phyloP scores from a whole-genome alignment of 2,329 filamentous ascomycete species.

The Podosphaera aphanis region DNA sequence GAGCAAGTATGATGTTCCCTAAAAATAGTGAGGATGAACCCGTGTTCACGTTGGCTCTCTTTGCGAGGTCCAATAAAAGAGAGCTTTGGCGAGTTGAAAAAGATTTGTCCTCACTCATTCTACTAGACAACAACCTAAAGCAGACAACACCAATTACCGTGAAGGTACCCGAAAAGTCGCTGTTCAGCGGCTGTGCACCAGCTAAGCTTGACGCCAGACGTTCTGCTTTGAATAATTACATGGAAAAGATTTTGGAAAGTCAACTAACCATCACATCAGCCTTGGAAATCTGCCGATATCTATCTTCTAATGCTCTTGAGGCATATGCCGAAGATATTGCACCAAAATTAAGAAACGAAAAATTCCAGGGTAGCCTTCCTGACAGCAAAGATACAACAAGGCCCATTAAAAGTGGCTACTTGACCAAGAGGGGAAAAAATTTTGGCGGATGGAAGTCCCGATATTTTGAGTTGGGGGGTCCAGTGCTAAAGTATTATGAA shows the following conservation, averaged over 20 bases:
- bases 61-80: slow-evolving; percentile 47
- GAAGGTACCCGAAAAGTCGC: slow-evolving; percentile 56
- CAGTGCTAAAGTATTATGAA: slow-evolving; percentile 73
- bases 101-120: slow-evolving; percentile 56
- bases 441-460: slow-evolving; percentile 95
- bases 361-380: slow-evolving; percentile 18
- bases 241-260: slow-evolving; percentile 66
- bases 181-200: slow-evolving; percentile 83
- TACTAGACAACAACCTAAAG: slow-evolving; percentile 61
- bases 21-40: slow-evolving; percentile 74
- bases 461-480: slow-evolving; percentile 45
- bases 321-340: slow-evolving; percentile 35
- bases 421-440: slow-evolving; percentile 94
- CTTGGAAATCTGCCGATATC: slow-evolving; percentile 62
- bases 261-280: slow-evolving; percentile 57
- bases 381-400: slow-evolving; percentile 37
- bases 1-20: slow-evolving; percentile 59
- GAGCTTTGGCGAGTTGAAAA: slow-evolving; percentile 94
- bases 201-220: slow-evolving; percentile 79
- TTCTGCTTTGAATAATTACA: slow-evolving; percentile 57
- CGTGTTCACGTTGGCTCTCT: slow-evolving; percentile 75
- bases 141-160: slow-evolving; percentile 48
- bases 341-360: slow-evolving; percentile 17
- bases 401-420: slow-evolving; percentile 61
- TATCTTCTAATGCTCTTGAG: slow-evolving; percentile 44